Evolutionary conservation across 164 flowering plant species (phyloP).

Genomic region (Vitis cinerea): DNA sequence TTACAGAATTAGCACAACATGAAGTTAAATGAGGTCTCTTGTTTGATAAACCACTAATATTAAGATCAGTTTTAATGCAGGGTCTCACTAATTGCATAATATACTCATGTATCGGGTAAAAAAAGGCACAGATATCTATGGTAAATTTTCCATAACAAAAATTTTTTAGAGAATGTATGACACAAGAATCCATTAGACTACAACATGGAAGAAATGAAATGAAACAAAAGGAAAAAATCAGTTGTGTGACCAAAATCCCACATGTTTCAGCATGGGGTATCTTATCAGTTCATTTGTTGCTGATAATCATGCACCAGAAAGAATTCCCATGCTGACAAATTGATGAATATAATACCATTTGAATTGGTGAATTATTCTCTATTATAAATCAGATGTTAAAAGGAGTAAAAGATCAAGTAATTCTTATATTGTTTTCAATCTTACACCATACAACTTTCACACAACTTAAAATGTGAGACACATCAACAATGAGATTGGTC

Average conservation of each 20-base stretch:
- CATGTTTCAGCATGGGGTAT: neutral
- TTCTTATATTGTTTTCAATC: neutral
- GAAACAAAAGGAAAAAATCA: neutral
- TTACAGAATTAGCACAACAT: no score
- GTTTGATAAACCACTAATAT: neutral
- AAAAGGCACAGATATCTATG: neutral
- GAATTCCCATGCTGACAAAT: neutral
- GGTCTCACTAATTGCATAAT: neutral
- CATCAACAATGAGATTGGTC: neutral
- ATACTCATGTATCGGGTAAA: neutral
- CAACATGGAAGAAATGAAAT: neutral
- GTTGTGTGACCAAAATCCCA: neutral
- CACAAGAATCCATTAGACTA: neutral
- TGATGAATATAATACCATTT: neutral
- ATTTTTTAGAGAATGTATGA: neutral
- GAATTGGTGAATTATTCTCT: neutral
- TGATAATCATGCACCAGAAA: neutral
- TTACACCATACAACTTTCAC: no score
- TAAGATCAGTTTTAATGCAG: neutral
- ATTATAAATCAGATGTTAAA: neutral
- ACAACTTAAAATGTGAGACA: neutral
- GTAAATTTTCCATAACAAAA: neutral
- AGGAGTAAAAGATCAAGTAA: neutral
- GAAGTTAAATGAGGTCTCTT: neutral
- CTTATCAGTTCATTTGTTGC: neutral